Conservation (phyloP, 306 rosid genomes). For the Fagus crenata region DNA sequence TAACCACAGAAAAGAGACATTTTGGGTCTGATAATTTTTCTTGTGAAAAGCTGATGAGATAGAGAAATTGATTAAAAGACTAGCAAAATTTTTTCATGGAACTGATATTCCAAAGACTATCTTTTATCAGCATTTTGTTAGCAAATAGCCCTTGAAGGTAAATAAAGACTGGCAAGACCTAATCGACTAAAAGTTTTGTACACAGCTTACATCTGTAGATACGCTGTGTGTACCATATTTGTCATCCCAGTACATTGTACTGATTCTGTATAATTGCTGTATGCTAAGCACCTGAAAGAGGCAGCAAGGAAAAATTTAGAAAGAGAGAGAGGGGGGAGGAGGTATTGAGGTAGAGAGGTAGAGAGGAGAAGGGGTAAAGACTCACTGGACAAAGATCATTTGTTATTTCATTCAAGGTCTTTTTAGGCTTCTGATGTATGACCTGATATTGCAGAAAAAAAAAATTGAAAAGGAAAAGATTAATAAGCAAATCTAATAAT, state of each 20-base stretch:
- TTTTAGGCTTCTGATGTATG: constrained; percentile 97
- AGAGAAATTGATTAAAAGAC: too few species aligned
- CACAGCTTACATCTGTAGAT: constrained; percentile 69
- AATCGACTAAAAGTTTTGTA: too few species aligned
- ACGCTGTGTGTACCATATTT: constrained; percentile 98
- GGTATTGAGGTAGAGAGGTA: not conserved
- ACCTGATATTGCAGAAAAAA: constrained; percentile 49
- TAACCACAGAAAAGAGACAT: too few species aligned
- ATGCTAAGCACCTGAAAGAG: constrained; percentile 84
- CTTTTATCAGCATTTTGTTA: too few species aligned
- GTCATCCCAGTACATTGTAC: constrained; percentile 99
- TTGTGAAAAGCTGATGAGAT: too few species aligned
- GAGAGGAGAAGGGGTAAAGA: constrained; percentile 30
- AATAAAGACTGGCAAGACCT: too few species aligned
- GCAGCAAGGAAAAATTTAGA: constrained; percentile 20
- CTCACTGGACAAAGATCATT: constrained; percentile 98
- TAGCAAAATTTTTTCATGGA: too few species aligned
- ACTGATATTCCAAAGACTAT: too few species aligned
- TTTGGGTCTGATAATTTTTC: too few species aligned
- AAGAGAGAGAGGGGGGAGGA: constrained; percentile 8
- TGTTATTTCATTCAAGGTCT: constrained; percentile 88
- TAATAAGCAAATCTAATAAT: constrained; percentile 14
- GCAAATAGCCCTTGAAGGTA: too few species aligned
- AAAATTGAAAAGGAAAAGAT: constrained; percentile 19
- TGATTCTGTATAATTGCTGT: constrained; percentile 93